Evolutionary conservation across 1,139 yeast species (phyloP).

Genomic region (Kurtzmaniella quercitrusa): DNA sequence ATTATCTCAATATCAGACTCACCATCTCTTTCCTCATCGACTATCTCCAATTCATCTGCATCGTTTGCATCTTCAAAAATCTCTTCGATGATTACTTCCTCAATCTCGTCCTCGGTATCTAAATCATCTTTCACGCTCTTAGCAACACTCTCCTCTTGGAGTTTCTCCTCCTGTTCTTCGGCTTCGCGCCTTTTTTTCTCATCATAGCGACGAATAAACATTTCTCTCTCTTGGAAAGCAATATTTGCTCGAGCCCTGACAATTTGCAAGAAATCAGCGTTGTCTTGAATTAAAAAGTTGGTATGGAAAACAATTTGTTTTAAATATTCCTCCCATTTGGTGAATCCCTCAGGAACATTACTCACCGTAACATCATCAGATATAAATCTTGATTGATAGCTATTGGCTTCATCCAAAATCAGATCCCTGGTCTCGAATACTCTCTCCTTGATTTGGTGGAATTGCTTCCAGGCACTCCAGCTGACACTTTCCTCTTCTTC

Average conservation of each 20-base stretch:
- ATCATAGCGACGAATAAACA: constrained; percentile 15
- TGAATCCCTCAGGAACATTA: constrained; percentile 37
- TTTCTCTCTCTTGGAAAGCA: constrained; percentile 72
- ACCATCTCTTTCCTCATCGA: constrained; percentile 1
- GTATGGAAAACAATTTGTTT: constrained; percentile 59
- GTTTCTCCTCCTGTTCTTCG: constrained; percentile 7
- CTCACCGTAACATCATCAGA: constrained; percentile 11
- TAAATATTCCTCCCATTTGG: constrained; percentile 48
- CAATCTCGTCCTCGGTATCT: neutral
- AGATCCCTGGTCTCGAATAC: constrained; percentile 55
- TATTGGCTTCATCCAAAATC: constrained; percentile 44
- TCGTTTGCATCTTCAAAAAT: constrained; percentile 4
- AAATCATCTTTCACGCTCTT: too few species aligned
- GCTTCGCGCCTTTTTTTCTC: constrained; percentile 9
- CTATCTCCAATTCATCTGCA: constrained; percentile 3
- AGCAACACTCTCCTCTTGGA: neutral
- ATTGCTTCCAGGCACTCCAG: constrained; percentile 70
- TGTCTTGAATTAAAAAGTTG: constrained; percentile 58
- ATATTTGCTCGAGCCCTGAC: constrained; percentile 80
- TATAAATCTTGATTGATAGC: constrained; percentile 19
- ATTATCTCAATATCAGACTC: neutral
- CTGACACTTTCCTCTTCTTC: constrained; percentile 28
- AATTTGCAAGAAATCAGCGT: constrained; percentile 65
- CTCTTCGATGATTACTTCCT: neutral
- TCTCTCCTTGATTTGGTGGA: constrained; percentile 53